phyloP scores from a whole-genome alignment of 768 basidiomycete genomes.

The Suillus spraguei region DNA sequence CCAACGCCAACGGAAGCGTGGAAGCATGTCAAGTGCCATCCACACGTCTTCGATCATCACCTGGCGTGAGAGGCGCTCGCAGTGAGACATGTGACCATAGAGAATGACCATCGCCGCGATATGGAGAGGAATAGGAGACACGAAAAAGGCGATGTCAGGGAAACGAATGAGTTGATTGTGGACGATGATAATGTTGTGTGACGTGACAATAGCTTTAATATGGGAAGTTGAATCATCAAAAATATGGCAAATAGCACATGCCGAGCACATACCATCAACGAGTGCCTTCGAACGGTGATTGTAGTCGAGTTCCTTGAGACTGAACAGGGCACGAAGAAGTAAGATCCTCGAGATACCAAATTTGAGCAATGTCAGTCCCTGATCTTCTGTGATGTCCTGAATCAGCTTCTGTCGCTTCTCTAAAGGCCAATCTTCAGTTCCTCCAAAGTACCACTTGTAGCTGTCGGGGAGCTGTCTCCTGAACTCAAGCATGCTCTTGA shows the following conservation, averaged over 20 bases:
- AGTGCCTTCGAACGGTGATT: slow-evolving; percentile 68
- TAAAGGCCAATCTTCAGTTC: slow-evolving; percentile 72
- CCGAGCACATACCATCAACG: slow-evolving; percentile 62
- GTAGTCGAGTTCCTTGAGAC: slow-evolving; percentile 70
- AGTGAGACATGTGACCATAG: slow-evolving; percentile 83
- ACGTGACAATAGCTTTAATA: slow-evolving; percentile 71
- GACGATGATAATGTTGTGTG: slow-evolving; percentile 85
- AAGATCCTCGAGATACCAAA: slow-evolving; percentile 81
- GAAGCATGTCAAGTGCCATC: slow-evolving; percentile 87
- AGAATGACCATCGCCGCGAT: slow-evolving; percentile 92
- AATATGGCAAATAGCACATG: slow-evolving; percentile 3
- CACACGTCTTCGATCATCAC: slow-evolving; percentile 81
- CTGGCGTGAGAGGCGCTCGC: slow-evolving; percentile 62
- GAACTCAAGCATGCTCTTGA: slow-evolving; percentile 75
- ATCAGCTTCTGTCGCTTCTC: slow-evolving; percentile 70
- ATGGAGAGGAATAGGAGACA: slow-evolving; percentile 85
- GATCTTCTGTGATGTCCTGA: slow-evolving; percentile 74
- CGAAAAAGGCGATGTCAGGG: slow-evolving; percentile 87
- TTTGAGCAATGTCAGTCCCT: slow-evolving; percentile 82
- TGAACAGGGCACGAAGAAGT: slow-evolving; percentile 78
- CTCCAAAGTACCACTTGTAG: slow-evolving; percentile 77
- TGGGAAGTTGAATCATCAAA: slow-evolving; percentile 10
- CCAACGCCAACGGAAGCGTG: slow-evolving; percentile 91
- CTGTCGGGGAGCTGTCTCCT: slow-evolving; percentile 66
- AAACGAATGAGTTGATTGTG: slow-evolving; percentile 83